phyloP scores from a whole-genome alignment of 495 filamentous ascomycete species.

The Bombardia bombarda region DNA sequence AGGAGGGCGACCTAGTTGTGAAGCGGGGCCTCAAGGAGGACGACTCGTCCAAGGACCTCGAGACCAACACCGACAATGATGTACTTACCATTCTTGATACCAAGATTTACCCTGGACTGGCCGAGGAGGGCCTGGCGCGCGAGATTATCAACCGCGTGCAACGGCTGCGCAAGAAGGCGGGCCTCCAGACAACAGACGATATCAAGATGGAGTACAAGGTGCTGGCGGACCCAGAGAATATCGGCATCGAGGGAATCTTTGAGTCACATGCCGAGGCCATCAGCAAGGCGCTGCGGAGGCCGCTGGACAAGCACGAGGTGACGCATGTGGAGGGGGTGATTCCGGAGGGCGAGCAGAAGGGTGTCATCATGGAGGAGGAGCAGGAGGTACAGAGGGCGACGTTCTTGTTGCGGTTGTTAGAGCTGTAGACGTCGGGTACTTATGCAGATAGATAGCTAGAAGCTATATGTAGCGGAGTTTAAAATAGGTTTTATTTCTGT shows the following conservation, averaged over 20 bases:
- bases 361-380: conserved; percentile 74
- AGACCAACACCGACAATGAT: conserved; percentile 69
- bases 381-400: conserved; percentile 83
- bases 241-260: conserved; percentile 69
- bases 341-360: conserved; percentile 46
- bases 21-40: conserved; percentile 69
- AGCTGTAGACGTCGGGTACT: conserved; percentile 40
- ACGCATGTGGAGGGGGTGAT: conserved; percentile 58
- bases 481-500: no score
- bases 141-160: conserved; percentile 41
- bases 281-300: conserved; percentile 72
- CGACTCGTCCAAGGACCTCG: conserved; percentile 58
- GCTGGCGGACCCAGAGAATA: conserved; percentile 61
- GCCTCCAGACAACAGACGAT: conserved; percentile 35
- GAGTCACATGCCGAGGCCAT: conserved; percentile 57
- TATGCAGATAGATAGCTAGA: not conserved
- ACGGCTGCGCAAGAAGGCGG: conserved; percentile 38
- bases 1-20: conserved; percentile 75
- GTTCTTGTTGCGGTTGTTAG: conserved; percentile 75
- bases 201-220: conserved; percentile 39
- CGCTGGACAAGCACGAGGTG: conserved; percentile 64
- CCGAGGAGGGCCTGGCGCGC: conserved; percentile 35
- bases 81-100: conserved; percentile 36
- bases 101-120: conserved; percentile 32
- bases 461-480: no score